A percentile compares a stretch with the other conserved stretches of the same genome.
These are phyloP conservation scores for Pisolithus orientalis DNA, from an alignment of 768 basidiomycete species.

Conservation along the genomic window DNA sequence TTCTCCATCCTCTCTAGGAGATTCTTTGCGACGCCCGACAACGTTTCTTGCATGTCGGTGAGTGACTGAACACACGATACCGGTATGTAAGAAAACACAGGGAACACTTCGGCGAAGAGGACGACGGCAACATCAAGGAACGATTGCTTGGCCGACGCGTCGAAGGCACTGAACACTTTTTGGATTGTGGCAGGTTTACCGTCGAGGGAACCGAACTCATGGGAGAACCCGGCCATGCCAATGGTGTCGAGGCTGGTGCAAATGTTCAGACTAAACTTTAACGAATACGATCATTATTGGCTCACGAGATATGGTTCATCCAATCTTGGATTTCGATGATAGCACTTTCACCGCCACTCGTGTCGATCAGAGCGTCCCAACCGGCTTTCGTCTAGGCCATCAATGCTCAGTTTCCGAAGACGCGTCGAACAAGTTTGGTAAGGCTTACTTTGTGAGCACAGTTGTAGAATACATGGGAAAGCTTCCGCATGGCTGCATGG, in stretches of 20 bases:
- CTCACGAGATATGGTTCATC: slow-evolving; percentile 25
- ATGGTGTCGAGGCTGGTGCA: too few relatives aligned
- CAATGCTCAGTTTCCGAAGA: slow-evolving; percentile 7
- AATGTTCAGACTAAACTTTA: too few relatives aligned
- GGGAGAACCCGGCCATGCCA: too few relatives aligned
- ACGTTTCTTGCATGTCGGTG: background rate
- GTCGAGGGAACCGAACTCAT: too few relatives aligned
- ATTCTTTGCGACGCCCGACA: too few relatives aligned
- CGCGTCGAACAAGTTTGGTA: background rate
- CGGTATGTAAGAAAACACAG: too few relatives aligned
- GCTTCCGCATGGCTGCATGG: slow-evolving; percentile 16
- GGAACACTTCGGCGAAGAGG: background rate
- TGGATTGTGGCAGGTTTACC: too few relatives aligned
- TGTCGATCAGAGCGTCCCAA: slow-evolving; percentile 19
- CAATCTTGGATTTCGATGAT: slow-evolving; percentile 32
- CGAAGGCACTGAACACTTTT: too few relatives aligned
- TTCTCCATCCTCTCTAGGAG: too few relatives aligned
- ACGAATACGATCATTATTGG: too few relatives aligned
- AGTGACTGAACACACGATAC: too few relatives aligned
- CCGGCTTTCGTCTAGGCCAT: slow-evolving; percentile 19
- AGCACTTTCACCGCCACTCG: slow-evolving; percentile 6
- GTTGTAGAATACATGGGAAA: slow-evolving; percentile 22
- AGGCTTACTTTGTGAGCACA: slow-evolving; percentile 21
- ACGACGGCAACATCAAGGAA: slow-evolving; percentile 2
- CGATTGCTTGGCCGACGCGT: too few relatives aligned